Evolutionary conservation across 1,139 yeast species (phyloP), one percentile per base, ranked within the genome.

Genomic region (Meyerozyma smithsonii): DNA sequence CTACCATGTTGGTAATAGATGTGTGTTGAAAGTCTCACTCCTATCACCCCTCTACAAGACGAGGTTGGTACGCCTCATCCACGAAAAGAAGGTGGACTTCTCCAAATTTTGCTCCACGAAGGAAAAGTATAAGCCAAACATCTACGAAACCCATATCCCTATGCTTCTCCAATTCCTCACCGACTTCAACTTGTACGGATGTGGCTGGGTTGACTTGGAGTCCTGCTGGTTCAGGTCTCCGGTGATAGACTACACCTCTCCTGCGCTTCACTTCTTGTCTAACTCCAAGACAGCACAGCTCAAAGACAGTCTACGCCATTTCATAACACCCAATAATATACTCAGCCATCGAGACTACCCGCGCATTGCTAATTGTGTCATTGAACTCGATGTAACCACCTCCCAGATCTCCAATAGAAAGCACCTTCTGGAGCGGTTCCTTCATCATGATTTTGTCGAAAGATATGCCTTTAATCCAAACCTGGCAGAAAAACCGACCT

Each of bases 101-200:
- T 23, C 37, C 12, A 20, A 26, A 15, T 18, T 18, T 14, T 14
- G 16, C 15, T 46, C 14, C 46, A 44, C 12, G 43, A 40, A 4
- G 43, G 40, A 6, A 32, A 36, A 4, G 30, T 44, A 6, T 20
- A 11, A 28, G 17, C 39, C 44, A 11, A 42, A 44, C 19, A 49
- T 68, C 0, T 86, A 69, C 54, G 98, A 92, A 52, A 72, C 90
- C 0, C 97, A 92, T 55, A 70, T 92, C 10, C 94, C 96, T 0
- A 82, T 69, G 51, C 56, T 77, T 1, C 59, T 88, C 15, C 97
- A 92, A 54, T 88, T 92, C 54, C 60, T 87, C 32, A 70, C 87
- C 0, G 98, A 94, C 54, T 88, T 74, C 59, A 90, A 90, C 53
- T 61, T 90, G 28, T 87, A 74, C 57, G 95, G 96, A 0, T 87